A percentile compares a stretch with the other conserved stretches of the same genome.
These are phyloP conservation scores for Canavalia gladiata DNA, from an alignment of 306 rosid genomes.

Conservation along the genomic window DNA sequence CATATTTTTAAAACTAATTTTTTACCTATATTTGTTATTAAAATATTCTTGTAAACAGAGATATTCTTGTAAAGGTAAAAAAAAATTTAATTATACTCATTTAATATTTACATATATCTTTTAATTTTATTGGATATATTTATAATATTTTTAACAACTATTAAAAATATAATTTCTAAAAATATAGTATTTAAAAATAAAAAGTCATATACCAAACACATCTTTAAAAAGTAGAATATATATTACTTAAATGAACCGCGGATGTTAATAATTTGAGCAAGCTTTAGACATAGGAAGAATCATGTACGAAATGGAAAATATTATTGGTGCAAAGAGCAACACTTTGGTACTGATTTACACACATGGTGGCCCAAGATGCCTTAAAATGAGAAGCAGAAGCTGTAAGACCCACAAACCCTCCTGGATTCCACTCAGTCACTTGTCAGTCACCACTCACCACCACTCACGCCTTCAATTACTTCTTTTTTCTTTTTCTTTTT, in stretches of 20 bases:
- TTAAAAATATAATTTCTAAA: too few species aligned
- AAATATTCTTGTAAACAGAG: too few species aligned
- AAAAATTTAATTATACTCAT: too few species aligned
- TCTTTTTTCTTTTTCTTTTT: background rate
- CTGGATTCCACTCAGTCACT: conserved; percentile 40
- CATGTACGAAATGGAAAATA: conserved; percentile 8
- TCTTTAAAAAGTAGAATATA: too few species aligned
- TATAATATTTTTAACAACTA: background rate
- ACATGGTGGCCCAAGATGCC: background rate
- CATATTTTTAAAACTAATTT: too few species aligned
- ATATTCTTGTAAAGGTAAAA: too few species aligned
- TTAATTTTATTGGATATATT: too few species aligned
- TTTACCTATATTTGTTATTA: too few species aligned
- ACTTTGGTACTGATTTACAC: background rate
- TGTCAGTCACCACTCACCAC: conserved; percentile 20
- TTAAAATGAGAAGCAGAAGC: background rate
- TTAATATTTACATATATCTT: too few species aligned
- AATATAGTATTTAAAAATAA: too few species aligned
- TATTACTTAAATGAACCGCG: background rate
- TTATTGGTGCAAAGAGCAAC: background rate
- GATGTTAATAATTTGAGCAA: conserved; percentile 21
- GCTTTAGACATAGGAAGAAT: conserved; percentile 17
- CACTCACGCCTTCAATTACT: conserved; percentile 37
- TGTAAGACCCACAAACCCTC: conserved; percentile 30
- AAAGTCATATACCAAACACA: too few species aligned